Evolutionary conservation across 176 grass and related monocot genomes (phyloP), one percentile per base, ranked within the genome.

Genomic region (Tuctoria greenei): DNA sequence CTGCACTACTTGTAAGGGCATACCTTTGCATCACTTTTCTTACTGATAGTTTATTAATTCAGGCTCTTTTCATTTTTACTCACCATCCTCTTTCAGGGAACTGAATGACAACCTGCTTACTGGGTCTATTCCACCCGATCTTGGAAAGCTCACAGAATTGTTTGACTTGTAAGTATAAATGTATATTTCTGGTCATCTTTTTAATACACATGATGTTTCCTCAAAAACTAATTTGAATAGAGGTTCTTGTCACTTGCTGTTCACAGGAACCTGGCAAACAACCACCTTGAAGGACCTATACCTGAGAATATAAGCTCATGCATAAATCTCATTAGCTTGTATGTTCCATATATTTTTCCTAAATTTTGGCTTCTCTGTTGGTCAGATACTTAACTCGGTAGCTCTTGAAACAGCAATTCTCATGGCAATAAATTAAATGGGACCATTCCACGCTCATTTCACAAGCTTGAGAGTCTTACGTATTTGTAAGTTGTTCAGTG

Each of bases 231-330:
- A 31, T 70, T 77, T 7, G 58, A 17, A 65, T 8, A 16, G 17
- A 34, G 18, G 9, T 65, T 34, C 14, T 50, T 82, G 34, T 50
- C 39, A 28, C 49, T 14, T 67, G 8, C 67, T 39, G 13, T 78
- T 77, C 54, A 35, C 80, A 99, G 96, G 73, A 99, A 99, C 45
- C 77, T 99, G 78, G 96, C 96, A 75, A 95, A 87, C 69, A 99
- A 99, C 67, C 74, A 82, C 68, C 81, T 99, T 77, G 81, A 72
- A 81, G 96, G 96, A 43, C 83, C 85, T 66, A 93, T 99, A 59
- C 89, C 96, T 58, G 92, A 99, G 25, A 99, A 95, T 64, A 70
- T 99, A 73, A 93, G 96, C 79, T 95, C 92, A 36, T 99, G 96
- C 62, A 79, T 77, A 57, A 95, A 90, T 72, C 80, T 99, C 38